Evolutionary conservation across 139 green algal genomes (phyloP).

Genomic region (Coccomyxa sp.): DNA sequence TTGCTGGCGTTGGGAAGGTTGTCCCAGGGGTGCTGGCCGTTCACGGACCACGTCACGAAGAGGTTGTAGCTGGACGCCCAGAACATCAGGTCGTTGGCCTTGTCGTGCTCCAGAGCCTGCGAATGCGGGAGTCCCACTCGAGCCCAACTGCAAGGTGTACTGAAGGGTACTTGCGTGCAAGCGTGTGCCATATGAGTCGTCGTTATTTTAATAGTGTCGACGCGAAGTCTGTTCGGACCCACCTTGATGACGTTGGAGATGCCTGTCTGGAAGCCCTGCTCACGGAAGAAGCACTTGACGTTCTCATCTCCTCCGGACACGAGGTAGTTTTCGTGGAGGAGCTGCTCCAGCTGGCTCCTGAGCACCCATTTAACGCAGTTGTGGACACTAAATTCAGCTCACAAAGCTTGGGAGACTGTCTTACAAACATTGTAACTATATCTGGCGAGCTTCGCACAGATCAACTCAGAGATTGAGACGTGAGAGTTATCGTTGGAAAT

Average conservation of each 20-base stretch:
- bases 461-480: no score
- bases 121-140: background rate
- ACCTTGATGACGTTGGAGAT: background rate
- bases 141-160: no score
- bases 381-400: no score
- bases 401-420: no score
- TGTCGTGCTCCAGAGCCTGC: background rate
- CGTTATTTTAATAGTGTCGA: no score
- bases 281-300: background rate
- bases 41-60: conserved; percentile 1
- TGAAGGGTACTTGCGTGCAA: no score
- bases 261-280: background rate
- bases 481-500: no score
- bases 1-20: background rate
- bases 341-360: background rate
- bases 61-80: conserved; percentile 14
- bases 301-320: background rate
- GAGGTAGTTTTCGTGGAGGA: background rate
- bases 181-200: no score
- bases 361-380: background rate
- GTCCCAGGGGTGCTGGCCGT: conserved; percentile 11
- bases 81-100: conserved; percentile 8
- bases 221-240: no score
- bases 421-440: no score
- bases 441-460: no score